A percentile compares a stretch with the other conserved stretches of the same genome.
Evolutionary conservation across 2,329 filamentous ascomycete species (phyloP).

Genomic region (Penicillium olsonii): DNA sequence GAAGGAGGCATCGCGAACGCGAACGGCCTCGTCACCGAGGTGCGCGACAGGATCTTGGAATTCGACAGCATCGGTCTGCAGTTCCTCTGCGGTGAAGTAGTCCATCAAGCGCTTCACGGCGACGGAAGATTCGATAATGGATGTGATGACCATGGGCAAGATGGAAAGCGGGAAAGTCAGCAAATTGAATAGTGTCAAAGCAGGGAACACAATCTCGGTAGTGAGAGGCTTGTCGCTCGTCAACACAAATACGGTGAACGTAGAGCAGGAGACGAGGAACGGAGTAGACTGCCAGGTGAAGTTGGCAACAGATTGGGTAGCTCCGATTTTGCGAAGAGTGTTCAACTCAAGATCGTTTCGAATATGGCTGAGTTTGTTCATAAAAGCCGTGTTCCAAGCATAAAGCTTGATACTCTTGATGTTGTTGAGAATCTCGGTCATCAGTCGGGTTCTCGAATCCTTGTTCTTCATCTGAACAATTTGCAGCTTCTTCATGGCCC

Average conservation of each 20-base stretch:
- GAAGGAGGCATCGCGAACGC: slow-evolving; percentile 81
- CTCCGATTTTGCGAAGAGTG: slow-evolving; percentile 93
- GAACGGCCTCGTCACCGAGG: slow-evolving; percentile 79
- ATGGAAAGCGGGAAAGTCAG: slow-evolving; percentile 93
- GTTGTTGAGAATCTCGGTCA: slow-evolving; percentile 97
- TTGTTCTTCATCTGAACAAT: slow-evolving; percentile 99
- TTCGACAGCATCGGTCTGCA: slow-evolving; percentile 80
- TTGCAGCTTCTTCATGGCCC: slow-evolving; percentile 90
- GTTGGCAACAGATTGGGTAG: slow-evolving; percentile 89
- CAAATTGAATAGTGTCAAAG: slow-evolving; percentile 89
- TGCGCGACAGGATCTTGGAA: slow-evolving; percentile 70
- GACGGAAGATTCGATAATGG: slow-evolving; percentile 93
- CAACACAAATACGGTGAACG: slow-evolving; percentile 90
- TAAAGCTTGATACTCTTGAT: slow-evolving; percentile 99
- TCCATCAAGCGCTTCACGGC: slow-evolving; percentile 82
- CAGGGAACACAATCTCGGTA: slow-evolving; percentile 94
- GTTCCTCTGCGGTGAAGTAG: slow-evolving; percentile 84
- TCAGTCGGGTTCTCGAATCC: slow-evolving; percentile 85
- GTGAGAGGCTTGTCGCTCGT: slow-evolving; percentile 79
- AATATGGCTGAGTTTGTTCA: slow-evolving; percentile 94
- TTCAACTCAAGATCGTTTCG: slow-evolving; percentile 94
- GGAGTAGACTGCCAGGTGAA: slow-evolving; percentile 98
- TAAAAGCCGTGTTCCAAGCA: slow-evolving; percentile 95
- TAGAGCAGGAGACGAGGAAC: slow-evolving; percentile 95
- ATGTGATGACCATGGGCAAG: slow-evolving; percentile 95